Base-by-base conservation (phyloP, 2,329 filamentous ascomycete genomes). In the Podosphaera xanthii region DNA sequence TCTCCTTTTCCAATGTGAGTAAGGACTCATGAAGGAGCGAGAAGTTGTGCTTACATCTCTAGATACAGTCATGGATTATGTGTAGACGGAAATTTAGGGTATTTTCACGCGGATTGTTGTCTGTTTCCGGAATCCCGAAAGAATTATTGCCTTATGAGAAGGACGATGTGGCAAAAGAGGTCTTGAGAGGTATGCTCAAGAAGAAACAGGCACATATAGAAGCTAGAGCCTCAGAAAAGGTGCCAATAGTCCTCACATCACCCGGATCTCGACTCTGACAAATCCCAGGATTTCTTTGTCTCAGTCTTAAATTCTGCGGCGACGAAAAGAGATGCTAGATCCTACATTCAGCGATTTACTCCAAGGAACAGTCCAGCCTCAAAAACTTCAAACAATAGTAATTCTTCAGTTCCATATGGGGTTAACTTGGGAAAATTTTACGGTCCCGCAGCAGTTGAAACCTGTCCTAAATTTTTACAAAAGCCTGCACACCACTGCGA, bases 271-370 rank as follows among this genome's bases (percentile, higher is more conserved):
- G 3, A 6, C n/a, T 44, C 60, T 65, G 34, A 64, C 34, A 48
- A n/a, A 55, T 38, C 34, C n/a, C 40, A 89, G 84, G 87, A 95
- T 68, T 85, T 95, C 66, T 83, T 94, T 65, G 77, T 94, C 38
- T 90, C 88, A 14, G 80, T 97, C 2, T 76, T 98, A 38, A 87
- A 87, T 67, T 88, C 90, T 22, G 88, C 89, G 9, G 86, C 90
- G 4, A 96, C 91, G 0, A 94, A 90, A 71, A 82, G 92, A 66
- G 92, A 98, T 73, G 89, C 90, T 55, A 90, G 86, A 71, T 83
- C 87, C 44, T 98, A 96, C 68, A 77, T 98, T 14, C 85, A 92
- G 65, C 90, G 88, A 62, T 94, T 96, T 69, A 83, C 7, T 62
- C 69, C 42, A 22, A 64, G n/a, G 65, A 69, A 63, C 36, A 56